Evolutionary conservation across 129 eudicot species (phyloP).

Genomic region (Flaveria linearis): DNA sequence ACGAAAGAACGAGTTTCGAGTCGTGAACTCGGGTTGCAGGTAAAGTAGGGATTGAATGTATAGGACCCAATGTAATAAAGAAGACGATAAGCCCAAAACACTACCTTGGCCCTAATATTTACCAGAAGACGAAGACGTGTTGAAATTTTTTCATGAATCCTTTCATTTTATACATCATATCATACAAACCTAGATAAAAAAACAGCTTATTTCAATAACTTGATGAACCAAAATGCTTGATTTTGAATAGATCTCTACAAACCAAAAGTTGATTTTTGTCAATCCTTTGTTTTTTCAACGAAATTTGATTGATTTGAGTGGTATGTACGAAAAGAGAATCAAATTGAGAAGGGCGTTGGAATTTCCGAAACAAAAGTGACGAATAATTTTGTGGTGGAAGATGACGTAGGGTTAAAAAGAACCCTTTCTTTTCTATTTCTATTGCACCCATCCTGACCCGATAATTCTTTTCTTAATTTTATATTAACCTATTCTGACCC

Average conservation of each 20-base stretch:
- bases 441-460: too few relatives aligned
- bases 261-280: background rate
- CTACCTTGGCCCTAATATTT: conserved; percentile 86
- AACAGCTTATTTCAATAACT: background rate
- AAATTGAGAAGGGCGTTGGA: background rate
- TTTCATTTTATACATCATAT: conserved; percentile 77
- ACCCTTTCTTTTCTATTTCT: too few relatives aligned
- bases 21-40: conserved; percentile 22
- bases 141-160: conserved; percentile 90
- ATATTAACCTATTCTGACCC: too few relatives aligned
- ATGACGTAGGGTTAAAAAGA: too few relatives aligned
- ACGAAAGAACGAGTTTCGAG: conserved; percentile 33
- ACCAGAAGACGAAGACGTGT: conserved; percentile 67
- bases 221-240: conserved; percentile 14
- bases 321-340: background rate
- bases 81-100: conserved; percentile 70
- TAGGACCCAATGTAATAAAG: conserved; percentile 43
- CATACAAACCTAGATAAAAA: conserved; percentile 48
- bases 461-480: too few relatives aligned
- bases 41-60: conserved; percentile 34
- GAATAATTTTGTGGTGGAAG: too few relatives aligned
- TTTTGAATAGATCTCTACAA: background rate
- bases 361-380: conserved; percentile 16
- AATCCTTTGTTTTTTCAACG: too few relatives aligned
- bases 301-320: background rate